These are phyloP conservation scores for Globisporangium echinulatum DNA, from an alignment of 352 stramenopile species.

Conservation along the genomic window DNA sequence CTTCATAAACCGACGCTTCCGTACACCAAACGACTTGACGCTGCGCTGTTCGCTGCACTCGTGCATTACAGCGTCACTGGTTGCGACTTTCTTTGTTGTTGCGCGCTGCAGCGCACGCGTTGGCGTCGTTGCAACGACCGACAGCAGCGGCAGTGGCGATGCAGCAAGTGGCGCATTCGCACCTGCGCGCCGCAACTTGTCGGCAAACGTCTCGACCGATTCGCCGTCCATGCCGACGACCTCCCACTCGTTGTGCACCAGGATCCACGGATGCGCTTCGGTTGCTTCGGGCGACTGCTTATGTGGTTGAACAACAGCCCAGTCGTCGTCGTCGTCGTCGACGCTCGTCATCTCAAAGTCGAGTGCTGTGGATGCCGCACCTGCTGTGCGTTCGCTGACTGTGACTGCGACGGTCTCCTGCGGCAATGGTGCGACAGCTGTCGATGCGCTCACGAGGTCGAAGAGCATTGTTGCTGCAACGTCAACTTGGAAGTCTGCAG, in stretches of 20 bases:
- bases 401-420: too few relatives aligned
- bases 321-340: slow-evolving; percentile 39
- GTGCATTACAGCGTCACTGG: too few relatives aligned
- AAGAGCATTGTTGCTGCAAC: slow-evolving; percentile 52
- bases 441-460: slow-evolving; percentile 29
- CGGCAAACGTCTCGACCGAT: slow-evolving; percentile 42
- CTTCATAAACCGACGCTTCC: slow-evolving; percentile 35
- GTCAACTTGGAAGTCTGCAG: slow-evolving; percentile 63
- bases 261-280: slow-evolving; percentile 30
- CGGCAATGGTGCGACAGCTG: too few relatives aligned
- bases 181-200: slow-evolving; percentile 25
- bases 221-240: slow-evolving; percentile 44
- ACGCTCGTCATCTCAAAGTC: slow-evolving; percentile 34
- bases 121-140: background rate
- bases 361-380: slow-evolving; percentile 8
- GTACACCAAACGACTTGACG: slow-evolving; percentile 53
- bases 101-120: background rate
- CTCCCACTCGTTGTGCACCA: slow-evolving; percentile 72
- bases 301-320: slow-evolving; percentile 14
- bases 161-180: background rate
- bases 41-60: slow-evolving; percentile 6
- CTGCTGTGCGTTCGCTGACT: too few relatives aligned
- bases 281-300: too few relatives aligned
- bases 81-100: background rate
- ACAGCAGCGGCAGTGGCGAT: slow-evolving; percentile 4